Percentiles rank a stretch among this genome's conserved stretches.
Conservation (phyloP, 306 rosid genomes). For the Pyrus communis region DNA sequence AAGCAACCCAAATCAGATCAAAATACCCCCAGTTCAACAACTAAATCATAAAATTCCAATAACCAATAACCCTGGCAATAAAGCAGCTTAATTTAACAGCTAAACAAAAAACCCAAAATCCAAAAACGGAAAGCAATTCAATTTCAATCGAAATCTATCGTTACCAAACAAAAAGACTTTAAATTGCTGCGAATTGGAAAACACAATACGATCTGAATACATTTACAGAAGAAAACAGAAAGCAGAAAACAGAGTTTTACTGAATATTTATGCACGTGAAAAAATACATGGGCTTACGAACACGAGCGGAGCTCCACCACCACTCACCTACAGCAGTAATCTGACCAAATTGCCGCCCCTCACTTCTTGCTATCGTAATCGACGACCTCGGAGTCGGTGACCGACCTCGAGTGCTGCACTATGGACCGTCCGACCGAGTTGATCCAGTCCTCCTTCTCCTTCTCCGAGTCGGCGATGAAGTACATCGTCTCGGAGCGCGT, state of each 20-base stretch:
- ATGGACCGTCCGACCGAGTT: slow-evolving; percentile 60
- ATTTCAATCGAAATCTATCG: slow-evolving; percentile 1
- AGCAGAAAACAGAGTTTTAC: background rate
- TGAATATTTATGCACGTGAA: slow-evolving; percentile 2
- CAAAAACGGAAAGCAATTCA: background rate
- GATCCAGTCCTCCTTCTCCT: slow-evolving; percentile 67
- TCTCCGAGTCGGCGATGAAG: slow-evolving; percentile 56
- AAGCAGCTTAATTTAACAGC: background rate
- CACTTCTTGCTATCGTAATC: slow-evolving; percentile 55
- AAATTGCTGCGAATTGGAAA: background rate
- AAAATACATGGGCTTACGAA: background rate
- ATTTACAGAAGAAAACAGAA: slow-evolving; percentile 3
- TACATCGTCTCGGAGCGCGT: slow-evolving; percentile 48
- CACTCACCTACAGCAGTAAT: background rate
- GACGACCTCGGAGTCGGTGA: slow-evolving; percentile 56
- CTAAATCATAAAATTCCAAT: background rate
- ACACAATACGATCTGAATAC: background rate
- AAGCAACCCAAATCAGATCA: background rate
- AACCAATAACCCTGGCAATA: background rate
- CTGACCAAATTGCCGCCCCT: background rate
- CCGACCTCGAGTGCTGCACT: slow-evolving; percentile 63
- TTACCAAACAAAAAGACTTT: slow-evolving; percentile 2
- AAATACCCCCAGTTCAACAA: too few species aligned
- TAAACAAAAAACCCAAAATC: background rate
- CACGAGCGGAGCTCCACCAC: background rate